A percentile compares a stretch with the other conserved stretches of the same genome.
These are phyloP conservation scores for Talaromyces albobiverticillius DNA, from an alignment of 2,329 filamentous ascomycete species.

Conservation along the genomic window DNA sequence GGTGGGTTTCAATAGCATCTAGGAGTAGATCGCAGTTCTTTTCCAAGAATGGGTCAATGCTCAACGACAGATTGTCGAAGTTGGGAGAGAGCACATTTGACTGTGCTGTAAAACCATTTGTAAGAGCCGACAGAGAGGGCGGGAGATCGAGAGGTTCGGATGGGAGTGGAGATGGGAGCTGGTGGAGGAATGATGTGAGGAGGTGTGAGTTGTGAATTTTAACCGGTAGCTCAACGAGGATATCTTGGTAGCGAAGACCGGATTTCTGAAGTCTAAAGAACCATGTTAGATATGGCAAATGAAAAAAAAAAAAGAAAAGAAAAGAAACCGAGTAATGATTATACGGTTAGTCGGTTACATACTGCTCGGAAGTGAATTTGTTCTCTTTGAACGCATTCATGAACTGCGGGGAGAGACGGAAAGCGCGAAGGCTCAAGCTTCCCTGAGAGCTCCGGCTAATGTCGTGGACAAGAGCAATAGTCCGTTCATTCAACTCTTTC, in stretches of 20 bases:
- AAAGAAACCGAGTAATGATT: not conserved
- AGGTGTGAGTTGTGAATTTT: slow-evolving; percentile 95
- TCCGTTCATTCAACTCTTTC: slow-evolving; percentile 81
- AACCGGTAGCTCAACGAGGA: slow-evolving; percentile 85
- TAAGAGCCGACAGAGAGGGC: slow-evolving; percentile 73
- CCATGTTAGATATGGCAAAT: too few species aligned
- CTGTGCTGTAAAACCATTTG: slow-evolving; percentile 59
- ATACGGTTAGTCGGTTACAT: slow-evolving; percentile 37
- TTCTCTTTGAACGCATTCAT: slow-evolving; percentile 91
- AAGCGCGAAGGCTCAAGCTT: slow-evolving; percentile 82
- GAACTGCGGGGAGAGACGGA: slow-evolving; percentile 82
- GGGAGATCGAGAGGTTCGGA: slow-evolving; percentile 71
- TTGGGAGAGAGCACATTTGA: slow-evolving; percentile 75
- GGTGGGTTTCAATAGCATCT: slow-evolving; percentile 95
- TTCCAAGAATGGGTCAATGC: slow-evolving; percentile 95
- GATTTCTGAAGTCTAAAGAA: slow-evolving; percentile 79
- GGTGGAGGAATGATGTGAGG: slow-evolving; percentile 91
- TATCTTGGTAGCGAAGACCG: slow-evolving; percentile 89
- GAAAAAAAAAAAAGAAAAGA: slow-evolving; percentile 18
- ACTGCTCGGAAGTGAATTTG: slow-evolving; percentile 97
- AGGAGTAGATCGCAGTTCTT: slow-evolving; percentile 96
- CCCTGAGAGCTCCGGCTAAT: slow-evolving; percentile 94
- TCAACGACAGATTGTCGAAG: slow-evolving; percentile 83
- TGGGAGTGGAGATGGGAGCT: slow-evolving; percentile 69
- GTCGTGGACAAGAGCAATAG: slow-evolving; percentile 88